Base-by-base conservation (phyloP, 345 rosid species). In the Eucalyptus brandiana region DNA sequence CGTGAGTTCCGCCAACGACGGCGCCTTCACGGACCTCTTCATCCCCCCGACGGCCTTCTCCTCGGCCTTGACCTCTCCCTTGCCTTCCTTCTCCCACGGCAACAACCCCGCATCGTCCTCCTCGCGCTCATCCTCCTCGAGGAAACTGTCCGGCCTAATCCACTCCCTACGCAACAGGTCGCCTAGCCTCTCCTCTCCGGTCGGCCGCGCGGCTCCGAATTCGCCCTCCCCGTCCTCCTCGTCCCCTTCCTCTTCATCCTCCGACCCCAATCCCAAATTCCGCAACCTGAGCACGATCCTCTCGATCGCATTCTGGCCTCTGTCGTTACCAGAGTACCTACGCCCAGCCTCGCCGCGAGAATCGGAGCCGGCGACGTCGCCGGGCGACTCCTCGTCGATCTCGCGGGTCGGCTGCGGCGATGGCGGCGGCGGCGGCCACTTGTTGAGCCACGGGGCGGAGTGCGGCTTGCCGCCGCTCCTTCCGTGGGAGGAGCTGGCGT, bases 1-100 rank as follows among this genome's bases (percentile, higher is more conserved):
- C 6, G 99, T 98, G 92, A 96, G 90, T 87, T 98, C 99, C n/a
- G 99, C 99, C 92, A 97, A 91, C 8, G 97, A 88, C 3, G 99
- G 99, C 48, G 99, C 97, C 91, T 91, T 96, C 28, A 89, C 92
- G 88, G 91, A 90, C 91, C 93, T 92, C 95, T n/a, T 89, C 89
- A 92, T 95, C 72, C 92, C 95, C 96, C 98, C 96, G 16, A 7
- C 69, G 17, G 1, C 88, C 90, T 91, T 92, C 95, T 32, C 89
- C 90, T 87, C 93, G 95, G 47, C 93, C 94, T 87, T 92, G 95
- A 67, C 93, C 94, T 49, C 92, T 93, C 92, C 95, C 96, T 96
- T 97, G 94, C 17, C 87, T 72, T 34, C 90, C 76, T 69, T 72
- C 89, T 97, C 98, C 95, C 95, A 91, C 58, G 92, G 87, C 91